Base-by-base conservation (phyloP, 768 basidiomycete species). In the Trametes sanguinea region DNA sequence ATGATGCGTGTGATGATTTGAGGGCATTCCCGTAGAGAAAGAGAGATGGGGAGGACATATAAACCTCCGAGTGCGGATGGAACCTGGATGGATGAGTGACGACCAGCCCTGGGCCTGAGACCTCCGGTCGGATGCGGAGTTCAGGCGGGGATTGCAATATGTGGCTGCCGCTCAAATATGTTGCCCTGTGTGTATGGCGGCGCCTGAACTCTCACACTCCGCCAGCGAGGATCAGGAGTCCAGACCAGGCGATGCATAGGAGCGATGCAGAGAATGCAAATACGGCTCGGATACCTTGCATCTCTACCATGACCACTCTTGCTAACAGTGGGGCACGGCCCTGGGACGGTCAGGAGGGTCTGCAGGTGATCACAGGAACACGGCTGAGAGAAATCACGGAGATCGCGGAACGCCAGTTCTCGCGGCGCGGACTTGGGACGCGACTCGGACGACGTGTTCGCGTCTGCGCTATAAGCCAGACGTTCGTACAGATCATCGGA, bases 371-470 rank as follows among this genome's bases (percentile, higher is more conserved):
- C 63, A 60, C 63, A 57, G 50, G 62, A 32, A 60, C 63, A 56
- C 22, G n/a, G 48, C 55, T 54, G 60, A 55, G 60, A 53, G 62
- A 51, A 51, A 52, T 39, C 35, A 44, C 63, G 63, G 63, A 64
- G 63, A 52, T 27, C 35, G 54, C 54, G 63, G 63, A 43, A 60
- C 63, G 55, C 63, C 63, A 44, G 50, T 60, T 64, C 63, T 63
- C 63, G 58, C 58, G 50, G 33, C 39, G 35, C 22, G 22, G 22
- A 22, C 1, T 22, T 22, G 22, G 11, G 35, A 59, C 2, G n/a
- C 29, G 17, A n/a, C 44, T 33, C 5, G 22, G 32, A 32, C 39
- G 33, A 22, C 46, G 46, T 47, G 17, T n/a, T 29, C 37, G 37
- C 48, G 48, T 16, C 48, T 50, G 48, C 22, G 16, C 27, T 30